Evolutionary conservation across 768 basidiomycete genomes (phyloP).

Genomic region (Lanmaoa rubissima): DNA sequence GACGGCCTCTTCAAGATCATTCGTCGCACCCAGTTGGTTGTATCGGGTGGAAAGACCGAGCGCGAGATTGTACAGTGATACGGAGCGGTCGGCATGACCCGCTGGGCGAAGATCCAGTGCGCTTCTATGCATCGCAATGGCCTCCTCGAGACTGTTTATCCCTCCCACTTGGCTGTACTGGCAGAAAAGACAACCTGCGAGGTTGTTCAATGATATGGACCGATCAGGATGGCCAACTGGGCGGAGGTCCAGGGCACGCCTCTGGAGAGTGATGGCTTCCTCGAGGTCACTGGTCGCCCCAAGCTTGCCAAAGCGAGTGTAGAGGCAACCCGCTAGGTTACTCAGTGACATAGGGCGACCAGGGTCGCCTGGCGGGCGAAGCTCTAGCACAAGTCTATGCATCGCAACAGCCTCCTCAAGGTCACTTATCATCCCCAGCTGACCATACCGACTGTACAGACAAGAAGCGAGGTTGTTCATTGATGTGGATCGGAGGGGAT

Average conservation of each 20-base stretch:
- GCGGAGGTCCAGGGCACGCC: conserved; percentile 4
- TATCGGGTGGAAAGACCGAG: neutral
- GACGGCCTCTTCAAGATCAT: conserved; percentile 22
- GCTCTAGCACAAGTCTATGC: neutral
- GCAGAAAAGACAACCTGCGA: conserved; percentile 11
- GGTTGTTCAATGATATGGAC: conserved; percentile 11
- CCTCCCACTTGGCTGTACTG: neutral
- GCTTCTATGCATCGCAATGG: neutral
- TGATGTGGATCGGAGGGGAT: neutral
- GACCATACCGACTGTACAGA: neutral
- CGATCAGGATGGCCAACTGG: conserved; percentile 10
- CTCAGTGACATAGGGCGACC: neutral
- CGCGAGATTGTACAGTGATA: neutral
- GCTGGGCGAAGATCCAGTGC: neutral
- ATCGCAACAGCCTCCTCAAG: neutral
- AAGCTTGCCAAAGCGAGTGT: neutral
- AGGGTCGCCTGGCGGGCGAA: neutral
- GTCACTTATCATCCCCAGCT: neutral
- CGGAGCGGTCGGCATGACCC: neutral
- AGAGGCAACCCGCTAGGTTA: conserved; percentile 1
- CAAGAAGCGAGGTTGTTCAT: neutral
- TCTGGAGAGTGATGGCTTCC: conserved; percentile 13
- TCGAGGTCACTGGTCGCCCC: conserved; percentile 12
- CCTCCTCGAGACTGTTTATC: neutral
- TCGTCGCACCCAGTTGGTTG: neutral